phyloP scores from a whole-genome alignment of 805 yeast species.

The Candida broadrunensis region DNA sequence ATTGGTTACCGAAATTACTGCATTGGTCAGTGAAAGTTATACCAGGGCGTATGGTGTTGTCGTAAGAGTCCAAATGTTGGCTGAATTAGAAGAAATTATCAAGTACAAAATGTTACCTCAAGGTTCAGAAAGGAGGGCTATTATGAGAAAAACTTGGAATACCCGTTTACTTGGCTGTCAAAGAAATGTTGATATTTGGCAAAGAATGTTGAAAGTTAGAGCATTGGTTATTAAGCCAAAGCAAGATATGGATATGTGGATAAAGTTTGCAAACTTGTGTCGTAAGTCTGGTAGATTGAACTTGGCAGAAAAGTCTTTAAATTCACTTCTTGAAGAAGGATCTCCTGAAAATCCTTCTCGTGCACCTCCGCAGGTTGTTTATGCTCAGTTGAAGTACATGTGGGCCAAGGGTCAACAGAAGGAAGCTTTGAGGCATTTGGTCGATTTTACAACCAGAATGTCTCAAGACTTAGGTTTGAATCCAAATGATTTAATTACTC shows the following conservation, averaged over 20 bases:
- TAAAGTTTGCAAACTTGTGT: constrained; percentile 93
- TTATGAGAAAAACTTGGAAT: constrained; percentile 91
- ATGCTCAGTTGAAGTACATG: constrained; percentile 93
- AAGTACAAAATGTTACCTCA: constrained; percentile 82
- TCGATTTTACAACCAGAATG: constrained; percentile 88
- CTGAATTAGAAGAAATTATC: constrained; percentile 94
- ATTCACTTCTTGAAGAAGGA: constrained; percentile 72
- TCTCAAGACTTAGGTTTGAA: constrained; percentile 84
- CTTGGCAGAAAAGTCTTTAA: constrained; percentile 87
- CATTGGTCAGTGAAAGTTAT: constrained; percentile 91
- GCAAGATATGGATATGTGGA: constrained; percentile 97
- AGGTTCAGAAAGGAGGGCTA: constrained; percentile 72
- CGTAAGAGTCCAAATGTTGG: constrained; percentile 94
- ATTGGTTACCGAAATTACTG: constrained; percentile 89
- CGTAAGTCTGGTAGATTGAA: constrained; percentile 91
- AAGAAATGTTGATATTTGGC: constrained; percentile 98
- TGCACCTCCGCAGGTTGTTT: constrained; percentile 96
- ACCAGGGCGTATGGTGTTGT: constrained; percentile 96
- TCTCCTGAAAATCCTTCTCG: constrained; percentile 62
- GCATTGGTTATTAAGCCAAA: constrained; percentile 92
- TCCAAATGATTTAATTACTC: constrained; percentile 83
- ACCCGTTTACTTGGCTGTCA: constrained; percentile 91
- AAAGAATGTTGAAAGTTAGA: constrained; percentile 86
- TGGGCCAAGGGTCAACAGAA: constrained; percentile 92
- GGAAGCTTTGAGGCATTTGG: constrained; percentile 81